Evolutionary conservation across 2,329 filamentous ascomycete genomes (phyloP).

Genomic region (Curvularia sp.): DNA sequence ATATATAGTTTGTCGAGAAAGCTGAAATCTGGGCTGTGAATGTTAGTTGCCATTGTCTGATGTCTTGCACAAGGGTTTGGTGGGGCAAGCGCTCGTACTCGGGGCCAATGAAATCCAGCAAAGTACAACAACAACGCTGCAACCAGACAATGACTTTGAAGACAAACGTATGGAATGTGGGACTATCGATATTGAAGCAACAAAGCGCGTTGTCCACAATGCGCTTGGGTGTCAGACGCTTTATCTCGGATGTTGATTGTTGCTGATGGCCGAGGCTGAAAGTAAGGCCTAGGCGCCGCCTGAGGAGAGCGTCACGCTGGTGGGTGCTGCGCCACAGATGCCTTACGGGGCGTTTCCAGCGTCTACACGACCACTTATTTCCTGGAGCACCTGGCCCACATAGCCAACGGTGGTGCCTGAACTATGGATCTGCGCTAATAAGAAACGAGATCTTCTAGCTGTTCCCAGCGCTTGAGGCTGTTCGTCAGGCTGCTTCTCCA

Average conservation of each 20-base stretch:
- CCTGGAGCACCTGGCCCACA: neutral
- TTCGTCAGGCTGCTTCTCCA: neutral
- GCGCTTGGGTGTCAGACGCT: conserved; percentile 3
- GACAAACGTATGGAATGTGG: conserved; percentile 5
- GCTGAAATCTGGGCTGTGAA: conserved; percentile 15
- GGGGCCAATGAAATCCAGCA: conserved; percentile 16
- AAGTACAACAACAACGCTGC: conserved; percentile 4
- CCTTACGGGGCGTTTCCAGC: neutral
- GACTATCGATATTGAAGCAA: neutral
- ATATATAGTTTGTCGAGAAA: conserved; percentile 14
- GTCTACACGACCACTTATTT: neutral
- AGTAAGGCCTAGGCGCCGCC: neutral
- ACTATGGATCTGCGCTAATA: neutral
- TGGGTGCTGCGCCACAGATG: neutral
- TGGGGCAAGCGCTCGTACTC: conserved; percentile 19
- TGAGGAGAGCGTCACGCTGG: neutral
- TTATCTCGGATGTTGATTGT: conserved; percentile 11
- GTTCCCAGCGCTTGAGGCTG: neutral
- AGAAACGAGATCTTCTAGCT: neutral
- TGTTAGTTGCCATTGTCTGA: conserved; percentile 11
- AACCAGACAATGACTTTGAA: conserved; percentile 12
- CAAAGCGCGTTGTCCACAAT: conserved; percentile 4
- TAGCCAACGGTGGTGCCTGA: neutral
- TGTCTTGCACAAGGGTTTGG: conserved; percentile 10
- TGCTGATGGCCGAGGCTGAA: neutral